Evolutionary conservation across 2,329 filamentous ascomycete species (phyloP), one percentile per base, ranked within the genome.

Genomic region (Macrophomina pseudophaseolina): DNA sequence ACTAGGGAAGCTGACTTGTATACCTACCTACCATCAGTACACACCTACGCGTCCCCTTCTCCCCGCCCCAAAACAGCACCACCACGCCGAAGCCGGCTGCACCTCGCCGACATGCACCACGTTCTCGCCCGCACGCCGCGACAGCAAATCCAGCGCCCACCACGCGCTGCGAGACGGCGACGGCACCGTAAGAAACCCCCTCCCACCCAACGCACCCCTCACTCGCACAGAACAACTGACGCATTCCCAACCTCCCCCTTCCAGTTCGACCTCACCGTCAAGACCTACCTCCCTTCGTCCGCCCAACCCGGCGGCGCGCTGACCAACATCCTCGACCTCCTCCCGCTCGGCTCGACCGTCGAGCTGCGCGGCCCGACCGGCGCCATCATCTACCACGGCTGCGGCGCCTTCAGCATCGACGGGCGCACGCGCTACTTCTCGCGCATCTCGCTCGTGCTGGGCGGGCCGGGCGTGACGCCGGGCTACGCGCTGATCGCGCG

Each of bases 401-500:
- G 81, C 58, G 82, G 84, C 3, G 69, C 72, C 1, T 86, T 87
- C 72, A 69, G 70, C 30, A 81, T 86, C 63, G 79, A 81, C 18
- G 76, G 76, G 33, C 76, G 80, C 33, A 69, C 80, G 30, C 73
- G 74, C 30, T 74, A 68, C 3, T 86, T 86, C 70, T 73, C 74
- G 23, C 79, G 77, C 12, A 78, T 86, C 23, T 80, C 78, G 0
- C 78, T 86, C 8, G 78, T 86, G 1, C 77, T 86, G 0, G 84
- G 84, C 0, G 84, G 84, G 0, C 83, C 84, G 0, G 84, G 84
- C 0, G 79, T 86, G 12, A 86, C 84, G 0, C 83, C 84, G 0
- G 84, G 83, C 0, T 87, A 84, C 69, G 78, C 83, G 3, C 75
- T 86, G 2, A 79, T 86, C 32, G 80, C 79, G 1, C 77, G 80